Conservation (phyloP, 2,329 filamentous ascomycete genomes). For the Cordyceps pruinosa region DNA sequence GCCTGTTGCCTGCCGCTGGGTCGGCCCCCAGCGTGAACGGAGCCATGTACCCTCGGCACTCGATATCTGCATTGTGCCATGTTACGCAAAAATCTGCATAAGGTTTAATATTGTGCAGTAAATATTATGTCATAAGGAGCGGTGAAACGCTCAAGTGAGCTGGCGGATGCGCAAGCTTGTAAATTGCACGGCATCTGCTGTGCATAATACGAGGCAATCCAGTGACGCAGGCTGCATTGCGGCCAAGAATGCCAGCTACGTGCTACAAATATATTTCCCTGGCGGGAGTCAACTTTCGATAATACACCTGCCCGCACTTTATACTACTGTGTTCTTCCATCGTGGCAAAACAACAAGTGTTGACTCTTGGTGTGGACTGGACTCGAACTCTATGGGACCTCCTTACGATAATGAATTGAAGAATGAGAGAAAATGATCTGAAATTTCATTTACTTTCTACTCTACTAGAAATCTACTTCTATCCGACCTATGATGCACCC, state of each 20-base stretch:
- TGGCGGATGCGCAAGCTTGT: neutral
- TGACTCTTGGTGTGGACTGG: no score
- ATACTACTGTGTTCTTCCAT: neutral
- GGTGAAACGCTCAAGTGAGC: neutral
- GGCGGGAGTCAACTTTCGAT: accelerated
- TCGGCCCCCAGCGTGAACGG: neutral
- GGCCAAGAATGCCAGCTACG: neutral
- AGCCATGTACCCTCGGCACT: neutral
- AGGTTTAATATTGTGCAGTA: neutral
- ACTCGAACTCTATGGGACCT: no score
- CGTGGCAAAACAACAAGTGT: neutral
- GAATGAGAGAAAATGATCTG: no score
- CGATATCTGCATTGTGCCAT: neutral
- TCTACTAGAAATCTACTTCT: no score
- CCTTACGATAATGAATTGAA: no score
- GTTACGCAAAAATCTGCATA: neutral
- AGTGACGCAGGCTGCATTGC: neutral
- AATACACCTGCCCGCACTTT: neutral
- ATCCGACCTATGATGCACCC: no score
- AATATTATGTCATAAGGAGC: neutral
- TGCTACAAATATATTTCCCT: neutral
- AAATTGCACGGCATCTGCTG: neutral
- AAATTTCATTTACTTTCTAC: no score
- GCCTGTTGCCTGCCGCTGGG: neutral
- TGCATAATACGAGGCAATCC: neutral